phyloP scores from a whole-genome alignment of 2,329 filamentous ascomycete genomes.

The Ceratocystis diversiconidia region DNA sequence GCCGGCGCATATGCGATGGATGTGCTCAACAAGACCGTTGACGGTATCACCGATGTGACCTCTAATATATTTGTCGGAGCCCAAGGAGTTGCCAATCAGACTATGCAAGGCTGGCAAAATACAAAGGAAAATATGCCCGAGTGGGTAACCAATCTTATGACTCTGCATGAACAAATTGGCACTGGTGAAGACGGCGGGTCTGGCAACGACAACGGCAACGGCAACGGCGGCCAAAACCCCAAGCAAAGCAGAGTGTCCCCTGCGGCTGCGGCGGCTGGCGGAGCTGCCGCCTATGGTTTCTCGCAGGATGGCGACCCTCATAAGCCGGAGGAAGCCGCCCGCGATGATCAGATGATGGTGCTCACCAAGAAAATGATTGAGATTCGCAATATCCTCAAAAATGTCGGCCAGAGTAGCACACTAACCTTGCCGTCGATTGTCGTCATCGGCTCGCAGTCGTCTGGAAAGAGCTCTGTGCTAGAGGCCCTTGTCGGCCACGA shows the following conservation, averaged over 20 bases:
- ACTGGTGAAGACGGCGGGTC: slow-evolving; percentile 38
- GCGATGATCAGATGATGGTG: slow-evolving; percentile 98
- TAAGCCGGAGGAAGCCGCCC: slow-evolving; percentile 50
- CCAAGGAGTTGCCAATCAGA: slow-evolving; percentile 63
- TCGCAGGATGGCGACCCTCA: slow-evolving; percentile 62
- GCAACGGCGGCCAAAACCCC: slow-evolving; percentile 38
- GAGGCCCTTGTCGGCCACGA: slow-evolving; percentile 97
- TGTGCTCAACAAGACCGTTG: slow-evolving; percentile 57
- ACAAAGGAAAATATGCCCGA: slow-evolving; percentile 62
- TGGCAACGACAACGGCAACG: slow-evolving; percentile 31
- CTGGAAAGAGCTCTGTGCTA: slow-evolving; percentile 91
- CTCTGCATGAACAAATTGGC: slow-evolving; percentile 45
- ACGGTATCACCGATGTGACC: slow-evolving; percentile 55
- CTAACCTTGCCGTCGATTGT: slow-evolving; percentile 90
- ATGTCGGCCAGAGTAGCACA: slow-evolving; percentile 78
- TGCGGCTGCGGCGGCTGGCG: slow-evolving; percentile 53
- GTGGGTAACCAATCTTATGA: slow-evolving; percentile 66
- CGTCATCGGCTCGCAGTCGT: slow-evolving; percentile 97
- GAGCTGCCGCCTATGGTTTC: slow-evolving; percentile 52
- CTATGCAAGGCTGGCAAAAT: slow-evolving; percentile 64
- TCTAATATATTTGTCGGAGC: slow-evolving; percentile 56
- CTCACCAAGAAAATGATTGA: slow-evolving; percentile 99
- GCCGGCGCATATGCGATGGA: slow-evolving; percentile 41
- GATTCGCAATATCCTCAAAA: slow-evolving; percentile 80
- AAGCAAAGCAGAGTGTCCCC: slow-evolving; percentile 46